Percentiles rank a stretch among this genome's conserved stretches.
phyloP scores from a whole-genome alignment of 2,329 filamentous ascomycete species.

The Parascedosporium putredinis region DNA sequence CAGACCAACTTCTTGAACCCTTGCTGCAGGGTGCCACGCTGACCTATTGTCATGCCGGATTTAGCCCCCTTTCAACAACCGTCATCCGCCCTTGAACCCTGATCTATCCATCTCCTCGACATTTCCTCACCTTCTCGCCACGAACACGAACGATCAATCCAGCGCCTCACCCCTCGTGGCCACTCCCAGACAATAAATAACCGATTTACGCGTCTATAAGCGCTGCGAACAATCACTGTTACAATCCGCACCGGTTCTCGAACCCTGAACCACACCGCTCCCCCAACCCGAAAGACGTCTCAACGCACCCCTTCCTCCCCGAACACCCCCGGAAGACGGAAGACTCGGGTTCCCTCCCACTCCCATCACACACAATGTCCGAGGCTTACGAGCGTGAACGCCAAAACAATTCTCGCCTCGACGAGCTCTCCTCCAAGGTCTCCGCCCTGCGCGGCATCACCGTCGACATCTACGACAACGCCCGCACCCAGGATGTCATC shows the following conservation, averaged over 20 bases:
- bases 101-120: background rate
- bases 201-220: no score
- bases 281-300: no score
- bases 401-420: conserved; percentile 91
- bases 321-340: no score
- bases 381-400: conserved; percentile 70
- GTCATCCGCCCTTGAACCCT: background rate
- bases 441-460: conserved; percentile 87
- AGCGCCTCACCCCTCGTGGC: no score
- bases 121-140: background rate
- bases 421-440: conserved; percentile 84
- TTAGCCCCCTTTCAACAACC: conserved; percentile 1
- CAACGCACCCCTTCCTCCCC: background rate
- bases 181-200: no score
- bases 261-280: no score
- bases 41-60: background rate
- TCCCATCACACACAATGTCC: conserved; percentile 42
- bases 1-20: background rate
- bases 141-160: no score
- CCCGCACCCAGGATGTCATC: conserved; percentile 76
- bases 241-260: no score
- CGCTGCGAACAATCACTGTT: no score
- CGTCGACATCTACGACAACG: conserved; percentile 96
- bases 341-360: no score
- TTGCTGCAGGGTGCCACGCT: background rate